Percentiles rank a stretch among this genome's conserved stretches.
Evolutionary conservation across 441 rosid species (phyloP).

Genomic region (Gossypium schwendimanii): DNA sequence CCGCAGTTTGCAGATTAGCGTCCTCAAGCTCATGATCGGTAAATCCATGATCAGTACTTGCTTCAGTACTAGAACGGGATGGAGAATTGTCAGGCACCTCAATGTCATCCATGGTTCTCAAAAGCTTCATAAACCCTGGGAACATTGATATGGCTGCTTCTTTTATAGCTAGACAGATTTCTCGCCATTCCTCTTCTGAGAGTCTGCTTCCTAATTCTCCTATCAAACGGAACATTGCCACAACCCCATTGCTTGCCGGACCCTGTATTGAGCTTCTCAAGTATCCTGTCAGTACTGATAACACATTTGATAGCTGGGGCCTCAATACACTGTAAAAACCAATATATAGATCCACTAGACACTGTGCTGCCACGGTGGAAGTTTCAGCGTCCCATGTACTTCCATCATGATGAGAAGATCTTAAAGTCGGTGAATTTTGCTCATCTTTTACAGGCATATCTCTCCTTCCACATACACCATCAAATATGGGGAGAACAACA

Average conservation of each 20-base stretch:
- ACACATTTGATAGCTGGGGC: conserved; percentile 55
- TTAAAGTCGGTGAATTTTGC: conserved; percentile 30
- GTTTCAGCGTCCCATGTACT: conserved; percentile 78
- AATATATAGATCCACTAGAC: conserved; percentile 71
- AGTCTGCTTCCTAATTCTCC: conserved; percentile 61
- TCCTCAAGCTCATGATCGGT: conserved; percentile 60
- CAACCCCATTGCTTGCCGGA: conserved; percentile 75
- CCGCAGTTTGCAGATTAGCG: conserved; percentile 67
- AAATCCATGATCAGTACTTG: conserved; percentile 53
- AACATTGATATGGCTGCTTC: conserved; percentile 61
- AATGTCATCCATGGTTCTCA: conserved; percentile 68
- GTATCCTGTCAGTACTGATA: conserved; percentile 63
- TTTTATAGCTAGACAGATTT: conserved; percentile 57
- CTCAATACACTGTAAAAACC: conserved; percentile 51
- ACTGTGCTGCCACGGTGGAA: conserved; percentile 60
- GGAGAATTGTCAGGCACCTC: conserved; percentile 41
- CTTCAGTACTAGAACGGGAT: conserved; percentile 39
- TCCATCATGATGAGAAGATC: conserved; percentile 43
- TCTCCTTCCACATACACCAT: conserved; percentile 35
- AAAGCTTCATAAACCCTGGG: conserved; percentile 66
- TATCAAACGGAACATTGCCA: conserved; percentile 58
- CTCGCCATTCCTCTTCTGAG: conserved; percentile 80
- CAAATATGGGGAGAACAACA: conserved; percentile 66
- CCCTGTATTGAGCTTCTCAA: conserved; percentile 78
- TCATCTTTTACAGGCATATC: conserved; percentile 37